A percentile compares a stretch with the other conserved stretches of the same genome.
Evolutionary conservation across 257 asterid species (phyloP).

Genomic region (Solanum pinnatisectum): DNA sequence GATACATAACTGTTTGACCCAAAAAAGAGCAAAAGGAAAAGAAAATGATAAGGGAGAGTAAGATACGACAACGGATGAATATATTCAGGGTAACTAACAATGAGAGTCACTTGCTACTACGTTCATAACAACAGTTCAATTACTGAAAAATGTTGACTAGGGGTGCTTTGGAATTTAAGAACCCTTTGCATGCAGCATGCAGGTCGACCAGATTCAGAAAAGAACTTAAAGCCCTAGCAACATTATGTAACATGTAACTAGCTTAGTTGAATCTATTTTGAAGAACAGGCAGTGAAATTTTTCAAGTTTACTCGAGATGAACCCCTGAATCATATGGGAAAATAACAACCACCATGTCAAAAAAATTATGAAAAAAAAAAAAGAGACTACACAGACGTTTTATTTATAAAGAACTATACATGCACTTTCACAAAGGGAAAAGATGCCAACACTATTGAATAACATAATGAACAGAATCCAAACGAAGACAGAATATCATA

Average conservation of each 20-base stretch:
- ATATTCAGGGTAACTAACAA: not conserved
- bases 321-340: not conserved
- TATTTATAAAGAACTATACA: not conserved
- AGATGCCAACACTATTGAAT: not conserved
- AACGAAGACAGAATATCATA: not conserved
- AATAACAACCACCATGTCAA: not conserved
- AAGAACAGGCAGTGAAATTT: not conserved
- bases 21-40: constrained; percentile 1
- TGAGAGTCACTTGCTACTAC: not conserved
- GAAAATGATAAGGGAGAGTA: not conserved
- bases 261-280: not conserved
- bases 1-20: constrained; percentile 64
- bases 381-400: not conserved
- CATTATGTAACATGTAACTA: not conserved
- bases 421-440: not conserved
- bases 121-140: not conserved
- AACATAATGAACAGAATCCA: not conserved
- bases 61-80: not conserved
- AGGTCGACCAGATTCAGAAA: not conserved
- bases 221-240: not conserved
- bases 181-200: not conserved
- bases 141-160: not conserved
- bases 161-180: not conserved
- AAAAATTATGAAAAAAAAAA: not conserved
- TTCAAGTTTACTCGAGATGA: not conserved